Evolutionary conservation across 164 flowering plant genomes (phyloP).

Genomic region (Dillenia suffruticosa): DNA sequence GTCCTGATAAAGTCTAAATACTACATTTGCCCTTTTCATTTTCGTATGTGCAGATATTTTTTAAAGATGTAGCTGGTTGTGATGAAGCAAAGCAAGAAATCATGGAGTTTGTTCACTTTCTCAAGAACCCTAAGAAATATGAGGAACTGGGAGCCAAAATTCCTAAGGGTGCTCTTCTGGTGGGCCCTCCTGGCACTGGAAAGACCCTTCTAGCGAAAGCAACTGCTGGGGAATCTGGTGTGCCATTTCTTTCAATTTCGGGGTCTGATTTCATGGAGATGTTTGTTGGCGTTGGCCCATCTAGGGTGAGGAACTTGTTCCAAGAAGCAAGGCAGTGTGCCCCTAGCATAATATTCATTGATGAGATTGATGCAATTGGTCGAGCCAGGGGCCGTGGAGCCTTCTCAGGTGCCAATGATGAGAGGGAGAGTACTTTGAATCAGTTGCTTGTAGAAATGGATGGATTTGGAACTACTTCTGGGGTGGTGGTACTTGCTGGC

Average conservation of each 20-base stretch:
- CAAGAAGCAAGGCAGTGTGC: conserved; percentile 86
- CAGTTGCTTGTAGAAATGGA: conserved; percentile 22
- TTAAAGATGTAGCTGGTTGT: conserved; percentile 94
- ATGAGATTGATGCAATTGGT: conserved; percentile 96
- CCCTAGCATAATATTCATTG: conserved; percentile 86
- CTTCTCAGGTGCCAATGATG: conserved; percentile 70
- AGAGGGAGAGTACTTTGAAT: conserved; percentile 69
- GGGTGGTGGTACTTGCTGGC: conserved; percentile 19
- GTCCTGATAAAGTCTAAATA: neutral
- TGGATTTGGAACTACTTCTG: conserved; percentile 20
- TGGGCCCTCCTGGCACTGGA: conserved; percentile 96
- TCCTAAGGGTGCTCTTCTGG: conserved; percentile 92
- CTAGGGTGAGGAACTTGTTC: conserved; percentile 85
- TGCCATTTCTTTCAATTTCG: conserved; percentile 80
- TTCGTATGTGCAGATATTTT: conserved; percentile 47
- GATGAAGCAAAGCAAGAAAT: conserved; percentile 98
- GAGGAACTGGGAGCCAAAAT: conserved; percentile 88
- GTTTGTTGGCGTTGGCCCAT: conserved; percentile 96
- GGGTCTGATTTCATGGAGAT: conserved; percentile 96
- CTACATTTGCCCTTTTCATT: neutral
- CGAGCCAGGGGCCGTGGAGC: conserved; percentile 90
- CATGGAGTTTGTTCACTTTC: conserved; percentile 94
- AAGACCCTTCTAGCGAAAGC: conserved; percentile 96
- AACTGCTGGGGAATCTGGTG: conserved; percentile 89
- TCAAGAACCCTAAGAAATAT: conserved; percentile 85